A percentile compares a stretch with the other conserved stretches of the same genome.
Evolutionary conservation across 176 grass and related monocot species (phyloP).

Genomic region (Tuctoria greenei): DNA sequence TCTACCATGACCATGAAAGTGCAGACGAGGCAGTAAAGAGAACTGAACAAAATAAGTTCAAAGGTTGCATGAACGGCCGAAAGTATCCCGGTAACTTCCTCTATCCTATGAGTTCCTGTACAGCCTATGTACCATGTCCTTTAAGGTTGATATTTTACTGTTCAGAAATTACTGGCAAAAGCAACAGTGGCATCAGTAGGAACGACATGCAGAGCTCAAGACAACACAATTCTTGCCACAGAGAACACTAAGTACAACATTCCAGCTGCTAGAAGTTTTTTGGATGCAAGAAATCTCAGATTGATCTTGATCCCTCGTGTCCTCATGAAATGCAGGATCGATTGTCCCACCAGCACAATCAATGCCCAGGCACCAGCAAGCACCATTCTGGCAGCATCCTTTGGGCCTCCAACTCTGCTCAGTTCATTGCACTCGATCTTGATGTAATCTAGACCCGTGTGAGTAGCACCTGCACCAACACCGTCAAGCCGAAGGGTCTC

Average conservation of each 20-base stretch:
- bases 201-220: conserved; percentile 13
- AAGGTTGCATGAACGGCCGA: not conserved
- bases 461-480: conserved; percentile 22
- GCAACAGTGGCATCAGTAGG: not conserved
- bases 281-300: conserved; percentile 53
- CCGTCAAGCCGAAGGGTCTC: conserved; percentile 46
- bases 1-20: not conserved
- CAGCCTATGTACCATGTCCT: not conserved
- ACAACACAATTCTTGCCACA: conserved; percentile 39
- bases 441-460: conserved; percentile 37
- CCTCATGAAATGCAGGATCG: conserved; percentile 64
- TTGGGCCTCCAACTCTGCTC: conserved; percentile 50
- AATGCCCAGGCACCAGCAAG: conserved; percentile 41
- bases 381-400: conserved; percentile 53
- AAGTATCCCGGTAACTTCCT: not conserved
- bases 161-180: conserved; percentile 30
- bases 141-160: conserved; percentile 15
- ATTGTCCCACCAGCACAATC: conserved; percentile 42
- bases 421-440: conserved; percentile 49
- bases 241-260: conserved; percentile 26
- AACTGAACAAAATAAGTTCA: not conserved
- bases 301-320: conserved; percentile 58
- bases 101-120: conserved; percentile 1
- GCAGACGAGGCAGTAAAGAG: not conserved
- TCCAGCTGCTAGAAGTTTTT: conserved; percentile 38